Conservation (phyloP, 805 yeast species). For the Myxozyma lipomycoides region DNA sequence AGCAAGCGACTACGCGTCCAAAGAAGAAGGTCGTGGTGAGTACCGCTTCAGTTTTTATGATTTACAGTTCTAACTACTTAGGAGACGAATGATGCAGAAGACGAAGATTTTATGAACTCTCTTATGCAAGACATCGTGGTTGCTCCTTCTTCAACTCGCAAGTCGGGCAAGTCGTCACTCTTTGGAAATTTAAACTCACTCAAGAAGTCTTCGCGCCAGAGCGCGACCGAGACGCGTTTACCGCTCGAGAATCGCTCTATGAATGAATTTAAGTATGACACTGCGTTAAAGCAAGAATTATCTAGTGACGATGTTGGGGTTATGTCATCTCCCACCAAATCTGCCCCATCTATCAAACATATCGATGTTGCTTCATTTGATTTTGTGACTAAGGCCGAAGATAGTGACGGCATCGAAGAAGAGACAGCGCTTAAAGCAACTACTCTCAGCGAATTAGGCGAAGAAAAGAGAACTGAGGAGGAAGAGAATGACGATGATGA, state of each 20-base stretch:
- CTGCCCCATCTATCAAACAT: neutral
- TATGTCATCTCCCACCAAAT: conserved; percentile 5
- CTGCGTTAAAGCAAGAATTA: neutral
- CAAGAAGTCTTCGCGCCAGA: neutral
- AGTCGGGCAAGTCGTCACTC: conserved; percentile 5
- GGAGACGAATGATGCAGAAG: conserved; percentile 33
- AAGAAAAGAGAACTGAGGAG: neutral
- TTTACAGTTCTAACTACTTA: neutral
- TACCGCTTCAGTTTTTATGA: neutral
- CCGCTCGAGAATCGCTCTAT: neutral
- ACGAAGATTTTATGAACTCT: conserved; percentile 61
- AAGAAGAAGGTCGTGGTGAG: conserved; percentile 11
- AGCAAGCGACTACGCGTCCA: conserved; percentile 3
- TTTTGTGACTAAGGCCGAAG: neutral
- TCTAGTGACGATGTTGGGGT: conserved; percentile 1
- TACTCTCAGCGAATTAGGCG: neutral
- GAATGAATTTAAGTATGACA: neutral
- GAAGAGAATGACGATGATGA: conserved; percentile 4
- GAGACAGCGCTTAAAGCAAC: neutral
- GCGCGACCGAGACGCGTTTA: neutral
- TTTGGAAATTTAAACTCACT: neutral
- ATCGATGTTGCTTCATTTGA: neutral
- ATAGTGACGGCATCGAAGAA: neutral
- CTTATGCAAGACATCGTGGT: conserved; percentile 55
- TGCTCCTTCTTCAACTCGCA: conserved; percentile 4